Conservation (phyloP, 2,329 filamentous ascomycete genomes). For the Claviceps sorghi region DNA sequence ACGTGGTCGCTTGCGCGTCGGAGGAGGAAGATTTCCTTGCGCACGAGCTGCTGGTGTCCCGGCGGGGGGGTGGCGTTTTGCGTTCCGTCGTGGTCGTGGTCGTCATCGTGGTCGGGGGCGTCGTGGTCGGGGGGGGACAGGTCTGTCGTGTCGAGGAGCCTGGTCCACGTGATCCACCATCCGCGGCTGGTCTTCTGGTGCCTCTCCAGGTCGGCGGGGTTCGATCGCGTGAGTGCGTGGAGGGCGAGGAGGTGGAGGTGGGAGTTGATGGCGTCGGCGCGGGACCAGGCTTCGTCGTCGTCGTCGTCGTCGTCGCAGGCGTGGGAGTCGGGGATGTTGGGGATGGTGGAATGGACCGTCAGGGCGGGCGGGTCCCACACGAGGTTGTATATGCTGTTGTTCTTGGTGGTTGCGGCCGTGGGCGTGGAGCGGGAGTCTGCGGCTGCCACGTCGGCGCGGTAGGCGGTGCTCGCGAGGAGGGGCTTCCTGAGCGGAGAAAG, state of each 20-base stretch:
- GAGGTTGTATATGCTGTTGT: slow-evolving; percentile 41
- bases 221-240: slow-evolving; percentile 28
- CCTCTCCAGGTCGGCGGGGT: slow-evolving; percentile 37
- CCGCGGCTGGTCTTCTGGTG: slow-evolving; percentile 52
- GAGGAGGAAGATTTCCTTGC: slow-evolving; percentile 49
- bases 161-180: slow-evolving; percentile 57
- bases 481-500: slow-evolving; percentile 43
- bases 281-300: slow-evolving; percentile 39
- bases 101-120: slow-evolving; percentile 5
- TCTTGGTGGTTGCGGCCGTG: not conserved
- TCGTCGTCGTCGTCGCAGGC: slow-evolving; percentile 9
- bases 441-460: slow-evolving; percentile 30
- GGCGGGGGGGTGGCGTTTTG: not conserved
- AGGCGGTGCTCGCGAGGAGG: slow-evolving; percentile 40
- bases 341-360: slow-evolving; percentile 3
- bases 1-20: slow-evolving; percentile 43
- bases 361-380: slow-evolving; percentile 39
- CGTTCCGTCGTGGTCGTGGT: slow-evolving; percentile 3
- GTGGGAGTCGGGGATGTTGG: slow-evolving; percentile 2
- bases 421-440: slow-evolving; percentile 9
- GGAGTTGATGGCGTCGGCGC: slow-evolving; percentile 48
- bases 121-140: not conserved
- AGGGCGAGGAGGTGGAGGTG: slow-evolving; percentile 49
- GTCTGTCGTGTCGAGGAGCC: slow-evolving; percentile 29
- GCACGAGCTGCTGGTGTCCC: slow-evolving; percentile 8